phyloP scores from a whole-genome alignment of 2,329 filamentous ascomycete species.

The Pseudopithomyces maydicus region DNA sequence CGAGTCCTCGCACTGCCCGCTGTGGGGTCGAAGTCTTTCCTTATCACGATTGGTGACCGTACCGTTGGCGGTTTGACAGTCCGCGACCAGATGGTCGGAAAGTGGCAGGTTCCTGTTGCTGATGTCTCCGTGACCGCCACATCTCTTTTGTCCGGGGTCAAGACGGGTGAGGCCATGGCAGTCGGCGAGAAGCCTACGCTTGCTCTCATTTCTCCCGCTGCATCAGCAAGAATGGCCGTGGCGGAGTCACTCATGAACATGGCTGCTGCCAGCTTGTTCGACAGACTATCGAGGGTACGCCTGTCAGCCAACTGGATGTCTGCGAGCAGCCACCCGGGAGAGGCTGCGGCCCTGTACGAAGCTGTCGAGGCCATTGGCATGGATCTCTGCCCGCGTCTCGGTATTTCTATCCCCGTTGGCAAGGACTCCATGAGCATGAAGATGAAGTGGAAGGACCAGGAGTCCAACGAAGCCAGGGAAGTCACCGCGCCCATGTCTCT shows the following conservation, averaged over 20 bases:
- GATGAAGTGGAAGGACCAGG: slow-evolving; percentile 84
- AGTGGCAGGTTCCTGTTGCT: slow-evolving; percentile 92
- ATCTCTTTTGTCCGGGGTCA: slow-evolving; percentile 72
- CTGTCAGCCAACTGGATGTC: slow-evolving; percentile 99
- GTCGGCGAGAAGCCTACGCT: slow-evolving; percentile 93
- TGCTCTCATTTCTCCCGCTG: slow-evolving; percentile 85
- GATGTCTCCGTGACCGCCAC: slow-evolving; percentile 93
- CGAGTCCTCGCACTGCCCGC: slow-evolving; percentile 83
- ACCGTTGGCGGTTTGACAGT: slow-evolving; percentile 88
- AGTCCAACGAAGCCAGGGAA: slow-evolving; percentile 71
- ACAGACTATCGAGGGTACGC: slow-evolving; percentile 77
- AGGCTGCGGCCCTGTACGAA: slow-evolving; percentile 90
- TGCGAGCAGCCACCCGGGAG: slow-evolving; percentile 88
- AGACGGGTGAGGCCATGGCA: slow-evolving; percentile 92
- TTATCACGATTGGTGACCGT: slow-evolving; percentile 95
- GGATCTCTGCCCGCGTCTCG: slow-evolving; percentile 88
- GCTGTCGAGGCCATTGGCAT: slow-evolving; percentile 92
- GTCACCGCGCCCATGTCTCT: slow-evolving; percentile 92
- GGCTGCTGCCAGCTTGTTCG: slow-evolving; percentile 76
- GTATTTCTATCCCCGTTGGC: slow-evolving; percentile 91
- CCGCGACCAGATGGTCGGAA: slow-evolving; percentile 93
- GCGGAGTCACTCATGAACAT: slow-evolving; percentile 93
- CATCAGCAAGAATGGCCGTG: slow-evolving; percentile 95
- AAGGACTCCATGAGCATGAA: slow-evolving; percentile 99
- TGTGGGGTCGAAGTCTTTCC: slow-evolving; percentile 95